A percentile compares a stretch with the other conserved stretches of the same genome.
Conservation (phyloP, 2,329 filamentous ascomycete genomes). For the Epichloe glyceriae region DNA sequence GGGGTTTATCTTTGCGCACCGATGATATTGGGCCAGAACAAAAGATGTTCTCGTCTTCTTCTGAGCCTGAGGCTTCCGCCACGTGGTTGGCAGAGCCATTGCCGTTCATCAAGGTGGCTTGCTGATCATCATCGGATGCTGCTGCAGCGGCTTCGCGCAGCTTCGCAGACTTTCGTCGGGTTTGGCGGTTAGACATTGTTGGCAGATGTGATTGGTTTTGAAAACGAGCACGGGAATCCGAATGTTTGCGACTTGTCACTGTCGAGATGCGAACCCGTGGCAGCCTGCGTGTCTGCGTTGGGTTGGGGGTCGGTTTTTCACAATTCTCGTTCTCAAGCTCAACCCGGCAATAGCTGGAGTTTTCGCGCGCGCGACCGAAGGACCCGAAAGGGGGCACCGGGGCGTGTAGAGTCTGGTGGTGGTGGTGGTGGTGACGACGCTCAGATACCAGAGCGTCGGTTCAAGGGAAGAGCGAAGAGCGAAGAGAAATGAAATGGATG, state of each 20-base stretch:
- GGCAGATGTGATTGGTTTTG: background rate
- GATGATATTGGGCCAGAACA: constrained; percentile 73
- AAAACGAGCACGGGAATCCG: background rate
- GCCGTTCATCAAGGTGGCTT: constrained; percentile 26
- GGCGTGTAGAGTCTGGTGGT: background rate
- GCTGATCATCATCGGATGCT: constrained; percentile 15
- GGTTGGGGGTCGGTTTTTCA: too few relatives aligned
- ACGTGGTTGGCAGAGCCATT: constrained; percentile 29
- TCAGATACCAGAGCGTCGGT: too few relatives aligned
- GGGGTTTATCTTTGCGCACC: constrained; percentile 34
- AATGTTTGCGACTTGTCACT: background rate
- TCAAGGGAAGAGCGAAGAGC: too few relatives aligned
- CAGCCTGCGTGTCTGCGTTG: too few relatives aligned
- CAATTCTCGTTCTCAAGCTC: background rate
- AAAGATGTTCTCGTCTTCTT: constrained; percentile 60
- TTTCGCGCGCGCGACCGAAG: background rate
- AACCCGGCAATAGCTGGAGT: background rate
- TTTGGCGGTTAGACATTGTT: constrained; percentile 27
- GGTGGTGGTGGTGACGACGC: background rate
- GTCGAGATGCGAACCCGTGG: background rate
- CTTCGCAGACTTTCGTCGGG: constrained; percentile 25
- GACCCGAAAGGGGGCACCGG: constrained; percentile 1
- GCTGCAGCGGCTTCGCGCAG: constrained; percentile 15
- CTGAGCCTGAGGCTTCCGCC: constrained; percentile 21
- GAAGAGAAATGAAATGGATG: too few relatives aligned